These are phyloP conservation scores for Eucalyptus sideroxylon DNA, from an alignment of 345 rosid species.

Conservation along the genomic window DNA sequence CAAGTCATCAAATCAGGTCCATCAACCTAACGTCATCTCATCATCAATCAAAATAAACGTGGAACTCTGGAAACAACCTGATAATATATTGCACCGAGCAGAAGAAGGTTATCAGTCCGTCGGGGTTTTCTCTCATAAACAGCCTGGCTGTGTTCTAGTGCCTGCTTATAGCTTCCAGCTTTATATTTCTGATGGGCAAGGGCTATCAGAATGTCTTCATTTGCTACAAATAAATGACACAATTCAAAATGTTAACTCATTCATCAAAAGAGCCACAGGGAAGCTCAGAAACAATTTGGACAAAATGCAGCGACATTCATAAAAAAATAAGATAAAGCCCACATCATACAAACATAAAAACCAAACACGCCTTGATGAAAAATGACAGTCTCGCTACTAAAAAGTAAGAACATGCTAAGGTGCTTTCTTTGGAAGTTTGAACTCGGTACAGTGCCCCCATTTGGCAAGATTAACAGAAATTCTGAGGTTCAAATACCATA, in stretches of 20 bases:
- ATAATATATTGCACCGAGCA: slow-evolving; percentile 88
- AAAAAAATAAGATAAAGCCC: neutral
- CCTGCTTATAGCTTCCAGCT: slow-evolving; percentile 71
- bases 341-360: neutral
- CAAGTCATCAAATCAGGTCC: neutral
- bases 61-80: slow-evolving; percentile 36
- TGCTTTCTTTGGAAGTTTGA: neutral
- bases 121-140: slow-evolving; percentile 65
- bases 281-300: neutral
- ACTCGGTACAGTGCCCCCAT: neutral
- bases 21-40: neutral
- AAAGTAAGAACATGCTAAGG: neutral
- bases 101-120: slow-evolving; percentile 93
- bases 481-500: neutral
- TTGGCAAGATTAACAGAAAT: neutral
- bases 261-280: neutral
- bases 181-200: slow-evolving; percentile 86
- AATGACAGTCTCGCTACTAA: neutral
- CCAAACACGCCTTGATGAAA: neutral
- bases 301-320: neutral
- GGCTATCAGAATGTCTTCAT: slow-evolving; percentile 60
- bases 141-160: slow-evolving; percentile 67
- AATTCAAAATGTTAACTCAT: neutral
- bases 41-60: neutral
- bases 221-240: slow-evolving; percentile 20